A percentile compares a stretch with the other conserved stretches of the same genome.
phyloP scores from a whole-genome alignment of 352 stramenopile species.

The Phytophthora tubulina region DNA sequence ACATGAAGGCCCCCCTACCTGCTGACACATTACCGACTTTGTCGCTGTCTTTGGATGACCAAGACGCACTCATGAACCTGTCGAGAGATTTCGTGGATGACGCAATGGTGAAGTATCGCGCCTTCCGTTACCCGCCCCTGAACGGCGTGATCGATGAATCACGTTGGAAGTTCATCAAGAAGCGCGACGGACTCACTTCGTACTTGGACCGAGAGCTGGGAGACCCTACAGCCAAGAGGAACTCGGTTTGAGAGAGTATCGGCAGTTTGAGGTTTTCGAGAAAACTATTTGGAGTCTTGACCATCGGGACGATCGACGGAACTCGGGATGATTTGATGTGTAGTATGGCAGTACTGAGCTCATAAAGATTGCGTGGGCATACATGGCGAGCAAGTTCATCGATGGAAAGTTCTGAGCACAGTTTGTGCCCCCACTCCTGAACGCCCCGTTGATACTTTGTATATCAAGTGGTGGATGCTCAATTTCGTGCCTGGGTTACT shows the following conservation, averaged over 20 bases:
- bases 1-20: conserved; percentile 48
- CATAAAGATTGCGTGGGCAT: conserved; percentile 63
- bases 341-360: conserved; percentile 52
- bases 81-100: conserved; percentile 54
- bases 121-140: conserved; percentile 40
- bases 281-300: conserved; percentile 44
- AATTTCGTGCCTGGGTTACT: conserved; percentile 37
- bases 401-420: conserved; percentile 53
- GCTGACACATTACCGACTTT: conserved; percentile 53
- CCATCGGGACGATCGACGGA: conserved; percentile 38
- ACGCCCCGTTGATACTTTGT: conserved; percentile 59
- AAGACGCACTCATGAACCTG: conserved; percentile 45
- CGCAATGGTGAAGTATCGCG: conserved; percentile 53
- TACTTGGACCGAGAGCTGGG: conserved; percentile 40
- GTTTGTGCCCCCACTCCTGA: conserved; percentile 42
- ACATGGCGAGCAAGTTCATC: conserved; percentile 57
- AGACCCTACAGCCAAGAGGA: conserved; percentile 15
- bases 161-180: conserved; percentile 66
- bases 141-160: conserved; percentile 46
- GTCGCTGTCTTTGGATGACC: conserved; percentile 50
- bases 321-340: conserved; percentile 69
- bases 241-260: conserved; percentile 23
- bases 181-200: conserved; percentile 35
- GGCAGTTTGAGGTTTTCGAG: conserved; percentile 43
- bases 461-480: conserved; percentile 71